These are phyloP conservation scores for Lentinula edodes DNA, from an alignment of 768 basidiomycete species.

Conservation along the genomic window DNA sequence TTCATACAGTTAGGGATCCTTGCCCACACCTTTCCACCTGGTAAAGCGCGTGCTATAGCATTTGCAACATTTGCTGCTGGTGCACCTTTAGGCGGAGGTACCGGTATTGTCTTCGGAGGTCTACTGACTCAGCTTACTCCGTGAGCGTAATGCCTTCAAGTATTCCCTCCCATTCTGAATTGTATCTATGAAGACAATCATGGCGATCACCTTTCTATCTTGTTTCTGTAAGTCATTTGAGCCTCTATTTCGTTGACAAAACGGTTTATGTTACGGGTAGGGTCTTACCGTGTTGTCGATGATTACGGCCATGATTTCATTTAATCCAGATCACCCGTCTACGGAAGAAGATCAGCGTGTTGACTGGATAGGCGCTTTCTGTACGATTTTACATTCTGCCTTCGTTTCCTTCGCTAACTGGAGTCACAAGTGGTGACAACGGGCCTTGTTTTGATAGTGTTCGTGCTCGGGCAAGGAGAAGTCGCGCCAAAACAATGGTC, in stretches of 20 bases:
- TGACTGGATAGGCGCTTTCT: conserved; percentile 76
- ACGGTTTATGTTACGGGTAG: background rate
- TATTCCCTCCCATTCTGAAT: background rate
- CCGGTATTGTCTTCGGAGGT: conserved; percentile 72
- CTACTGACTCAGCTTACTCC: conserved; percentile 51
- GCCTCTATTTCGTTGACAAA: background rate
- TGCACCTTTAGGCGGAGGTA: conserved; percentile 71
- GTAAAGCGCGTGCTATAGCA: conserved; percentile 59
- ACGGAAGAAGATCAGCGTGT: conserved; percentile 41
- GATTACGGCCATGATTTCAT: conserved; percentile 48
- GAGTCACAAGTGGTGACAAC: conserved; percentile 30
- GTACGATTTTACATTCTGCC: background rate
- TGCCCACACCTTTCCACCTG: conserved; percentile 71
- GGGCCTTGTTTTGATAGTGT: conserved; percentile 66
- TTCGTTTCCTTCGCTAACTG: background rate
- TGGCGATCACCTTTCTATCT: conserved; percentile 60
- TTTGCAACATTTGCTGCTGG: conserved; percentile 85
- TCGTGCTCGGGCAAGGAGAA: conserved; percentile 67
- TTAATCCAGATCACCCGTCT: conserved; percentile 54
- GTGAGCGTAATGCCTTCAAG: conserved; percentile 20
- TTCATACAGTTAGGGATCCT: conserved; percentile 65
- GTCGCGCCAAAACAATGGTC: conserved; percentile 55
- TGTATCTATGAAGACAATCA: conserved; percentile 27
- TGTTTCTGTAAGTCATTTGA: conserved; percentile 4
- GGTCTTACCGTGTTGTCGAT: conserved; percentile 40